Evolutionary conservation across 2,329 filamentous ascomycete genomes (phyloP).

Genomic region (Penicillium freii): DNA sequence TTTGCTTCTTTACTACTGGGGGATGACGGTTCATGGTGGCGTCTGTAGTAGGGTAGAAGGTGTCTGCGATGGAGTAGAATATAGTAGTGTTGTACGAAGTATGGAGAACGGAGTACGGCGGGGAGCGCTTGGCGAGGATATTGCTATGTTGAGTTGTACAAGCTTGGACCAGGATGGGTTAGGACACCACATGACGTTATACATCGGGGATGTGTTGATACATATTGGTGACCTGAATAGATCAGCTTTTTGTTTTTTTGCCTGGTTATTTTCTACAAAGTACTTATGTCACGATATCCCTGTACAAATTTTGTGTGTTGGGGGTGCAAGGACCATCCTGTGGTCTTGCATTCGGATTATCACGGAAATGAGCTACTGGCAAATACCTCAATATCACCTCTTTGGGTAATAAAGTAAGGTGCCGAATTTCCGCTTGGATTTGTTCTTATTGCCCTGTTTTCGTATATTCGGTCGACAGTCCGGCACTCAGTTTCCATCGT

Average conservation of each 20-base stretch:
- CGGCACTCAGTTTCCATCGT: neutral
- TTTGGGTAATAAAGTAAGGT: neutral
- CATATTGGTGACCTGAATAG: neutral
- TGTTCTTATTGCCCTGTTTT: neutral
- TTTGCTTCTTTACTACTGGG: neutral
- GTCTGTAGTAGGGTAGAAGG: neutral
- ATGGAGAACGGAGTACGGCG: neutral
- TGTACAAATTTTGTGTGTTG: neutral
- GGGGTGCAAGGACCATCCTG: neutral
- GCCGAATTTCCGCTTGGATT: neutral
- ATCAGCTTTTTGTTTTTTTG: neutral
- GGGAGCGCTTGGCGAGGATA: neutral
- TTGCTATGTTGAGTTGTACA: neutral
- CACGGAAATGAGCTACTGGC: neutral
- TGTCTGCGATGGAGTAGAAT: neutral
- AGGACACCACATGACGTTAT: constrained; percentile 1
- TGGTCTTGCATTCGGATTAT: neutral
- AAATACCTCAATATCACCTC: neutral
- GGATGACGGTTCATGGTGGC: neutral
- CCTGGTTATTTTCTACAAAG: neutral
- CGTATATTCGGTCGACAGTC: neutral
- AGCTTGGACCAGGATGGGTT: neutral
- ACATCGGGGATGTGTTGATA: neutral
- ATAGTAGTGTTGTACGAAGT: neutral
- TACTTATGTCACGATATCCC: neutral